Evolutionary conservation across 2,329 filamentous ascomycete species (phyloP), one percentile per base, ranked within the genome.

Genomic region (Davidsoniella australis): DNA sequence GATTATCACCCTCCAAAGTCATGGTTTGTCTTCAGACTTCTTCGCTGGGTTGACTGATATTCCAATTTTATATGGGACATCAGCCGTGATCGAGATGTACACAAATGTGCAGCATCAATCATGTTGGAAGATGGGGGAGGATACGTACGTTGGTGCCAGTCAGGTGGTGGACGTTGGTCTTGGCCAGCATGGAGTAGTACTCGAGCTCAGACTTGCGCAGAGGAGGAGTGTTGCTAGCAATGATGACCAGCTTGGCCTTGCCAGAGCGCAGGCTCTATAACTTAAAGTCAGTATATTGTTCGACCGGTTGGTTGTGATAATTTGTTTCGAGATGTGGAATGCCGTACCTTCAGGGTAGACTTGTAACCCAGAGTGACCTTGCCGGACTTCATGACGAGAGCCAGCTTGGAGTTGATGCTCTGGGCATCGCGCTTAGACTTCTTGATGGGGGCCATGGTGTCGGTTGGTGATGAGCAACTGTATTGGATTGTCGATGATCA

Each of bases 221-320:
- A 69, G 91, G 91, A 65, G 89, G 88, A 60, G 88, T 94, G 78
- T 98, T 96, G 72, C 85, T 87, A 61, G 66, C 64, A 54, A 94
- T 93, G 72, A 94, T 87, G 68, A 96, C 85, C 59, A 95, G 80
- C 84, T 96, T 96, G 69, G 91, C 91, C 82, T 95, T 96, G 70
- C 89, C 88, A 60, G 80, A 83, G 64, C 89, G 85, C 61, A 96
- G 83, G 60, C 75, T 75, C 83, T 96, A 40, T 17, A 20, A 24
- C 40, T 20, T 4, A 12, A 33, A 33, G 40, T 53, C 33, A 50
- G 33, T 18, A 40, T 18, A 8, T 20, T 94, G 65, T 91, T 76
- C 49, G 62, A 62, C 43, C 20, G 64, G 63, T 62, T 5, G 20
- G 20, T 66, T 66, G 63, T 66, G 54, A 18, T 20, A 16, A 17